Evolutionary conservation across 768 basidiomycete genomes (phyloP), one percentile per base, ranked within the genome.

Genomic region (Kwoniella mangroviensis): DNA sequence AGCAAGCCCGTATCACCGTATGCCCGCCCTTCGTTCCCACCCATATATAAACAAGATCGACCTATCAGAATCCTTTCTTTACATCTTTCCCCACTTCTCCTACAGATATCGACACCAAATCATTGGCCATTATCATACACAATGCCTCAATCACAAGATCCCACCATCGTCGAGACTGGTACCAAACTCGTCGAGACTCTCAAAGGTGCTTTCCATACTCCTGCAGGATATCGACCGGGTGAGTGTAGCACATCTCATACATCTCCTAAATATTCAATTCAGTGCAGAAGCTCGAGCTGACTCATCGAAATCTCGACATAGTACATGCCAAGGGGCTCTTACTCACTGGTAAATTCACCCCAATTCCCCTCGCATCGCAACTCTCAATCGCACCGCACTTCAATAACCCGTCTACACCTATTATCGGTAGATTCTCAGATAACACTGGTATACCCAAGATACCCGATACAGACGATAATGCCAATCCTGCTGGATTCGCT

Each of bases 391-490:
- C 69, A 15, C 72, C 63, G 17, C 72, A 73, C 54, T 68, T 73
- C 72, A 66, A 54, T 9, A 17, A 43, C n/a, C 41, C 72, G 1
- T 67, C 72, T 28, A 56, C 40, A 24, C 62, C 45, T n/a, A 42
- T 70, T 13, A 54, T 61, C 3, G 69, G 57, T n/a, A 65, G 75
- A 13, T 75, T 73, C 73, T 71, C 69, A 42, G 57, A 58, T 42
- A 68, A 59, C 6, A 73, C 75, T 17, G 75, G 75, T 5, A 11
- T 73, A 19, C 75, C 75, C 21, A 7, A 43, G 5, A 63, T 75
- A 61, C 65, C 72, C 43, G 75, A 75, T 59, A 75, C 69, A 0
- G 75, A 75, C 57, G 61, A 72, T 7, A 75, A 71, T 53, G 69
- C 59, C 41, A 70, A 75, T 49, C 75, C 75, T 19, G 72, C 72